Conservation (phyloP, 2,329 filamentous ascomycete genomes). For the Alternaria conjuncta region DNA sequence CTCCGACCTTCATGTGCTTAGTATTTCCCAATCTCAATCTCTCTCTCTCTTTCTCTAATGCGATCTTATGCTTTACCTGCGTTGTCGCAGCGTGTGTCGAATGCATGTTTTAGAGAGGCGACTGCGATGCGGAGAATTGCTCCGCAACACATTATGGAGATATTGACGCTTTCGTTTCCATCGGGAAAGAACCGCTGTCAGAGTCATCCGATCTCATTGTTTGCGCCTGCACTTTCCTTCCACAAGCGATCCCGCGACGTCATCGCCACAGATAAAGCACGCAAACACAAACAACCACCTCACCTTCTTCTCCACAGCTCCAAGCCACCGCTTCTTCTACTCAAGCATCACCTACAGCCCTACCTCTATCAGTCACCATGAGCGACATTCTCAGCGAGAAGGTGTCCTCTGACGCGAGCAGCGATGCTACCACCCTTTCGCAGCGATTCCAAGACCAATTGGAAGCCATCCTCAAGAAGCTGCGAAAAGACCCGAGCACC, state of each 20-base stretch:
- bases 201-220: background rate
- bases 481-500: conserved; percentile 29
- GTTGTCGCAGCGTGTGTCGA: background rate
- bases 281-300: background rate
- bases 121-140: background rate
- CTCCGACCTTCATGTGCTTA: background rate
- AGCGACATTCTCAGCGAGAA: conserved; percentile 5
- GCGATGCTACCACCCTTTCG: background rate
- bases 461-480: conserved; percentile 20
- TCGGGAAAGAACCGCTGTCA: background rate
- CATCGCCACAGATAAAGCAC: background rate
- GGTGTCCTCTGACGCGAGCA: background rate
- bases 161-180: background rate
- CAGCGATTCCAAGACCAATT: conserved; percentile 5
- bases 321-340: background rate
- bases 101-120: background rate
- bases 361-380: conserved; percentile 4
- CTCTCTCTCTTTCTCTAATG: too few relatives aligned
- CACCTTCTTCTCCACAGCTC: background rate
- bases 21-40: background rate
- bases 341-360: conserved; percentile 2
- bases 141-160: background rate
- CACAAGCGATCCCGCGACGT: background rate
- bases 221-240: conserved; percentile 4
- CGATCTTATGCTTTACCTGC: background rate